Evolutionary conservation across 83 land plant genomes (phyloP), one percentile per base, ranked within the genome.

Genomic region (Thuja plicata): DNA sequence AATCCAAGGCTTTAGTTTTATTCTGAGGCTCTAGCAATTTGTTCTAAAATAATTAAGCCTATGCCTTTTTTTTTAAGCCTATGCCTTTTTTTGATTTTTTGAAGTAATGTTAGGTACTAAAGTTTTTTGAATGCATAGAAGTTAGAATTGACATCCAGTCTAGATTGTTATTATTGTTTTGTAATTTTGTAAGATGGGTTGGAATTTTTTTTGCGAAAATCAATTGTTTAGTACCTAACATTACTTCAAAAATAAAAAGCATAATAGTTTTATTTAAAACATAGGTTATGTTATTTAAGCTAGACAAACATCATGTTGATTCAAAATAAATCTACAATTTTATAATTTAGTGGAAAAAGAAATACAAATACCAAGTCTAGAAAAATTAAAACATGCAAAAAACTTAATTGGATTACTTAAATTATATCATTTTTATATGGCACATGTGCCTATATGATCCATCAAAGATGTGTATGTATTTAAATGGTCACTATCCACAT

Each of bases 401-500:
- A 76, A 32, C 38, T 76, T 1, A 10, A 34, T 76, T 76, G 35
- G 12, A 76, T 76, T 76, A 40, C 38, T 13, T 34, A 2, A 32
- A 11, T 32, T 5, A 12, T 38, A 54, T 15, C 19, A 15, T 35
- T 76, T 76, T 76, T 34, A 76, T 35, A 34, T 76, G 40, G 79
- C 79, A 76, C 17, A 76, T 73, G 8, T 32, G 11, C 5, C 34
- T 76, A 66, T 76, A 6, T 32, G 38, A 13, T 76, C 16, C 1
- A 76, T 15, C 38, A 1, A 76, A 76, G 38, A 76, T 32, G 17
- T 16, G 35, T 76, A 76, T 35, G 32, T 11, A 24, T 27, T 12
- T 54, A 54, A 54, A n/a, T 70, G 32, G 74, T 70, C 79, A 76
- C 79, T 76, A 38, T 76, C 35, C 79, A 76, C 79, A 76, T 76